Evolutionary conservation across 116 monocot species (phyloP).

Genomic region (Dioscorea cayenensis): DNA sequence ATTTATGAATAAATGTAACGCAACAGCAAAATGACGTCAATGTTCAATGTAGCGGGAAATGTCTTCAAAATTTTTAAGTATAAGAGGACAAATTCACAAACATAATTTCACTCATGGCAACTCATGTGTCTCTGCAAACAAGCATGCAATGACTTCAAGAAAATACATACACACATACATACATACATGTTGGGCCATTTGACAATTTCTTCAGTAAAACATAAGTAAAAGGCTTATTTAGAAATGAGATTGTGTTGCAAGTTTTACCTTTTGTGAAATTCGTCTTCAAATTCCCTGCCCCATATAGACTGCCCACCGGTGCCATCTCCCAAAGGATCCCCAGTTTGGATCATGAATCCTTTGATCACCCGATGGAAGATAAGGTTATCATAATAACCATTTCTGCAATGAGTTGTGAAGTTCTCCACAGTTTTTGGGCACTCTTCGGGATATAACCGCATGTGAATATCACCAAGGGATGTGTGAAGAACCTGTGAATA

Average conservation of each 20-base stretch:
- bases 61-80: too few species aligned
- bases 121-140: too few species aligned
- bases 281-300: slow-evolving; percentile 99
- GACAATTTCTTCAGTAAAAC: too few species aligned
- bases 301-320: slow-evolving; percentile 98
- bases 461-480: slow-evolving; percentile 84
- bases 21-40: too few species aligned
- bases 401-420: slow-evolving; percentile 92
- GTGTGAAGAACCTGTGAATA: slow-evolving; percentile 68
- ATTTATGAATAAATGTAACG: too few species aligned
- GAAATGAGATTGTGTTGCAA: neutral
- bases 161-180: too few species aligned
- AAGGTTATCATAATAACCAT: slow-evolving; percentile 98
- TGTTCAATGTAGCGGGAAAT: too few species aligned
- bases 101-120: too few species aligned
- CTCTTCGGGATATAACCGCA: slow-evolving; percentile 90
- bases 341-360: slow-evolving; percentile 98
- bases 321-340: slow-evolving; percentile 97
- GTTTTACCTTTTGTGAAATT: slow-evolving; percentile 85
- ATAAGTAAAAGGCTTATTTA: too few species aligned
- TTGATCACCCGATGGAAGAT: slow-evolving; percentile 96
- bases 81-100: too few species aligned
- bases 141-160: too few species aligned
- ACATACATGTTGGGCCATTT: too few species aligned
- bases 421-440: slow-evolving; percentile 99